Conservation (phyloP, 2,329 filamentous ascomycete genomes). For the Monosporascus sp. region DNA sequence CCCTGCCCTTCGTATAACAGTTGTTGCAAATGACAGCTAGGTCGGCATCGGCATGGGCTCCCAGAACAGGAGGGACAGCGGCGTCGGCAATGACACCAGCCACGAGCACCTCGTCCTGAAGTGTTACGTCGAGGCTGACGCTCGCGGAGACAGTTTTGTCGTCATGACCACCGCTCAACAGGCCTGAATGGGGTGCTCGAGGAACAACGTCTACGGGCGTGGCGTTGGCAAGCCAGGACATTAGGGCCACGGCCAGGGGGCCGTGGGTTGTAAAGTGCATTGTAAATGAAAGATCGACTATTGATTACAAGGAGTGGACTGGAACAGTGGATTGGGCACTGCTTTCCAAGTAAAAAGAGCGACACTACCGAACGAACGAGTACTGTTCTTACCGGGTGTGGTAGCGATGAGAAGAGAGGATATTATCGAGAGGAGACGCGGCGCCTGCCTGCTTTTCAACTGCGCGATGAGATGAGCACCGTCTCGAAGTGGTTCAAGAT, state of each 20-base stretch:
- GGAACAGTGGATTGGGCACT: slow-evolving; percentile 18
- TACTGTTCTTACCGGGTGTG: slow-evolving; percentile 12
- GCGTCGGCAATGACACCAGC: slow-evolving; percentile 22
- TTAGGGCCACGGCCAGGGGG: slow-evolving; percentile 26
- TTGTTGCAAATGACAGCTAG: slow-evolving; percentile 38
- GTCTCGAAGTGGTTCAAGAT: not conserved
- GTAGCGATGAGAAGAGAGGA: slow-evolving; percentile 15
- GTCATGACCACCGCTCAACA: slow-evolving; percentile 12
- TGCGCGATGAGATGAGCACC: too few species aligned
- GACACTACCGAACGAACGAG: slow-evolving; percentile 8
- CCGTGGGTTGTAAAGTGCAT: slow-evolving; percentile 28
- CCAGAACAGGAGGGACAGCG: slow-evolving; percentile 35
- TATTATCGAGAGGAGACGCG: not conserved
- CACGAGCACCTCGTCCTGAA: slow-evolving; percentile 20
- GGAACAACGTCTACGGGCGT: slow-evolving; percentile 11
- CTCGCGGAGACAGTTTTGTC: slow-evolving; percentile 17
- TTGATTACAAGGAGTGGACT: slow-evolving; percentile 27
- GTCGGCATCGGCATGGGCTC: slow-evolving; percentile 18
- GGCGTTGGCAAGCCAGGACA: slow-evolving; percentile 23
- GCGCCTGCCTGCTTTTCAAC: not conserved
- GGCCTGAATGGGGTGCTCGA: slow-evolving; percentile 10
- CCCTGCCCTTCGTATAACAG: slow-evolving; percentile 47
- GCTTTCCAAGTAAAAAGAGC: slow-evolving; percentile 17
- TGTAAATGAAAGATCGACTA: slow-evolving; percentile 12
- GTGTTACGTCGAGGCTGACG: slow-evolving; percentile 19